Conservation (phyloP, 2,329 filamentous ascomycete genomes). For the Thermothelomyces thermophilus region DNA sequence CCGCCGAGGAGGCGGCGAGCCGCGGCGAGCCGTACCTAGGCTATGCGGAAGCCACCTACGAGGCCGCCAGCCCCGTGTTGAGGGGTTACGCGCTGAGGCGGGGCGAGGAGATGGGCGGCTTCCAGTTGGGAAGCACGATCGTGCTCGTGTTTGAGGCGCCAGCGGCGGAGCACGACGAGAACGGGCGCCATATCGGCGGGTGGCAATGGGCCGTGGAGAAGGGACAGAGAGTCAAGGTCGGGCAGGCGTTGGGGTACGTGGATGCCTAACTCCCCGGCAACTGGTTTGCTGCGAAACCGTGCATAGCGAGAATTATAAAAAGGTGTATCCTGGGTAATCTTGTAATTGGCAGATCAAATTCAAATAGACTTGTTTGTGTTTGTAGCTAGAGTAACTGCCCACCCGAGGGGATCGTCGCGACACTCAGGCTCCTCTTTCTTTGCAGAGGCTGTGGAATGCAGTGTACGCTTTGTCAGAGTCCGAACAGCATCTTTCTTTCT, state of each 20-base stretch:
- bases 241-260: constrained; percentile 75
- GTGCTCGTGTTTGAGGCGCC: constrained; percentile 96
- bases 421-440: no score
- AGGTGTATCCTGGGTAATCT: constrained; percentile 1
- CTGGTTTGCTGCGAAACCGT: neutral
- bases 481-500: no score
- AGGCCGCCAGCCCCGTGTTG: constrained; percentile 66
- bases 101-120: constrained; percentile 97
- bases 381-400: no score
- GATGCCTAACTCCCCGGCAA: constrained; percentile 28
- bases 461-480: no score
- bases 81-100: constrained; percentile 75
- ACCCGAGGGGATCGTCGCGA: no score
- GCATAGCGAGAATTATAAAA: no score
- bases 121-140: constrained; percentile 90
- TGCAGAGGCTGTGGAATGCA: no score
- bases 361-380: no score
- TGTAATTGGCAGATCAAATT: no score
- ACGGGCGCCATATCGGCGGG: constrained; percentile 53
- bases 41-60: constrained; percentile 87
- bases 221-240: constrained; percentile 83
- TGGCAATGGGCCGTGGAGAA: constrained; percentile 85
- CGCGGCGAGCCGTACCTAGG: constrained; percentile 81
- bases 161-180: constrained; percentile 50
- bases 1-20: constrained; percentile 69